phyloP scores from a whole-genome alignment of 257 asterid species.

The Solanum appendiculatum region DNA sequence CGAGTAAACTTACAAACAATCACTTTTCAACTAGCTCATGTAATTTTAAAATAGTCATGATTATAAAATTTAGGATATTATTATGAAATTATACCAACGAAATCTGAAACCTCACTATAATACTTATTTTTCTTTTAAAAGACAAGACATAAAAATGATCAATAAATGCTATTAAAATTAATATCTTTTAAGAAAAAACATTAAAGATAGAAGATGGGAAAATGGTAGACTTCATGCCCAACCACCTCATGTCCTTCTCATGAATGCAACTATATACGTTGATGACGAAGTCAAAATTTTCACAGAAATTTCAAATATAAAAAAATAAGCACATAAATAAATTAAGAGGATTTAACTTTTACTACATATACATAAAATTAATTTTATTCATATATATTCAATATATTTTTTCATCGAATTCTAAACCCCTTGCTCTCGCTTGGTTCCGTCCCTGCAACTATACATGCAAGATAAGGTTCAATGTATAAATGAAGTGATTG shows the following conservation, averaged over 20 bases:
- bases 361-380: no score
- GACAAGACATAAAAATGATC: neutral
- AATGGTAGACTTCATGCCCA: neutral
- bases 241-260: neutral
- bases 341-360: neutral
- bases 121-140: neutral
- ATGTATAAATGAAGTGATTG: neutral
- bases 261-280: neutral
- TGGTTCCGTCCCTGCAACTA: neutral
- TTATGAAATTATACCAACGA: accelerated
- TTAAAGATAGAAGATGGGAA: neutral
- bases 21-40: neutral
- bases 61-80: neutral
- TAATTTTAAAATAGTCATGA: neutral
- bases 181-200: neutral
- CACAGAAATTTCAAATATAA: neutral
- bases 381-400: neutral
- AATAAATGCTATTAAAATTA: neutral
- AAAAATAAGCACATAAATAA: neutral
- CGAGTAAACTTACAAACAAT: neutral
- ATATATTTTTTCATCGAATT: no score
- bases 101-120: neutral
- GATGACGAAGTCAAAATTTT: neutral
- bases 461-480: neutral
- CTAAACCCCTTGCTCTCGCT: neutral